These are phyloP conservation scores for Candida sanyaensis DNA, from an alignment of 1,139 yeast genomes.

Conservation along the genomic window DNA sequence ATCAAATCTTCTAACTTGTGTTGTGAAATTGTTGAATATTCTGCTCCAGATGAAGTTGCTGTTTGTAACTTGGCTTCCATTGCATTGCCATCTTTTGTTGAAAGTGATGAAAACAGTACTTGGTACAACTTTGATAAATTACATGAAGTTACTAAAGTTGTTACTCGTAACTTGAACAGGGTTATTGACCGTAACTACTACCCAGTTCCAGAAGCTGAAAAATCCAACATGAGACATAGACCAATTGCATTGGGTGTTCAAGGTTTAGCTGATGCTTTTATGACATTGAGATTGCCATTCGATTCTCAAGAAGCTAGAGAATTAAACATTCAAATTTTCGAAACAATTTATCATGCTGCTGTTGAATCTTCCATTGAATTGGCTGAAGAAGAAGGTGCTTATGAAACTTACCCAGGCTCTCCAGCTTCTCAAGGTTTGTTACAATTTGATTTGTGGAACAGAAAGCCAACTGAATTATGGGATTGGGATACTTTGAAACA, in stretches of 20 bases:
- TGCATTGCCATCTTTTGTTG: slow-evolving; percentile 75
- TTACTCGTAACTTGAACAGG: slow-evolving; percentile 55
- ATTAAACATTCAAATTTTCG: slow-evolving; percentile 59
- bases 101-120: slow-evolving; percentile 35
- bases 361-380: slow-evolving; percentile 58
- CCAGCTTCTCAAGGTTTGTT: slow-evolving; percentile 60
- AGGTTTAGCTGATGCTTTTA: slow-evolving; percentile 62
- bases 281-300: slow-evolving; percentile 57
- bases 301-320: slow-evolving; percentile 58
- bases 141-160: slow-evolving; percentile 55
- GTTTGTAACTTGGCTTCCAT: slow-evolving; percentile 89
- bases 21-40: slow-evolving; percentile 88
- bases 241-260: slow-evolving; percentile 67
- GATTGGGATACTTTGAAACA: slow-evolving; percentile 57
- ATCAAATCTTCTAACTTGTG: slow-evolving; percentile 89
- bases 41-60: slow-evolving; percentile 85
- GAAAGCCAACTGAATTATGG: slow-evolving; percentile 58
- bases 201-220: slow-evolving; percentile 55
- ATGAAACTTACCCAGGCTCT: slow-evolving; percentile 53
- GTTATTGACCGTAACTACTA: slow-evolving; percentile 59
- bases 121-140: slow-evolving; percentile 57
- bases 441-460: slow-evolving; percentile 60
- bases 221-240: slow-evolving; percentile 56
- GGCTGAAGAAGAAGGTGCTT: slow-evolving; percentile 49
- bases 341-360: slow-evolving; percentile 62